These are phyloP conservation scores for Penicillium turbatum DNA, from an alignment of 495 filamentous ascomycete genomes.

Conservation along the genomic window DNA sequence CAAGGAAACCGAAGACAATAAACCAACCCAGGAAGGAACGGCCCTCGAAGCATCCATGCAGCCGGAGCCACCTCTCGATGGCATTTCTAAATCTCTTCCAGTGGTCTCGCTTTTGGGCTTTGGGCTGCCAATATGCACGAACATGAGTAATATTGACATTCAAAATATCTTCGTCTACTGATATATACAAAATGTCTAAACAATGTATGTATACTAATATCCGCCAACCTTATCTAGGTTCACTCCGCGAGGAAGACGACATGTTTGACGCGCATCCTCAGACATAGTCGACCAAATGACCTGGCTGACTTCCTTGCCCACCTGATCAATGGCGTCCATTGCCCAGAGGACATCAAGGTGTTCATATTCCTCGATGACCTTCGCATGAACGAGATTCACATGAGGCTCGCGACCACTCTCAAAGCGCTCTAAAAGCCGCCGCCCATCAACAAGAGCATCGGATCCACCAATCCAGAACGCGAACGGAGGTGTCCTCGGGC, in stretches of 20 bases:
- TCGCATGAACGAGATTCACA: conserved; percentile 73
- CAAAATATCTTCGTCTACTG: background rate
- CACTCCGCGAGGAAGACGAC: conserved; percentile 56
- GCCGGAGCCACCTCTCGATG: too few relatives aligned
- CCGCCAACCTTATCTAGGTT: background rate
- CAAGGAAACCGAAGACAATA: too few relatives aligned
- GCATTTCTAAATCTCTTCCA: too few relatives aligned
- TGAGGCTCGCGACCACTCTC: conserved; percentile 76
- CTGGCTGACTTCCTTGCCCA: conserved; percentile 75
- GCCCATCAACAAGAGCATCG: conserved; percentile 82
- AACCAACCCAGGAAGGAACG: too few relatives aligned
- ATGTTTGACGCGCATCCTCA: conserved; percentile 50
- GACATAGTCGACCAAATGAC: conserved; percentile 74
- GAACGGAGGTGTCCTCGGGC: conserved; percentile 72
- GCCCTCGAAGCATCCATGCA: too few relatives aligned
- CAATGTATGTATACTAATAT: background rate
- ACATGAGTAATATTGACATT: background rate
- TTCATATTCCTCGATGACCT: conserved; percentile 86
- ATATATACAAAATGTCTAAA: background rate
- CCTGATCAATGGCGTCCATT: conserved; percentile 79
- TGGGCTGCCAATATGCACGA: background rate
- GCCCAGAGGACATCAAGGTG: conserved; percentile 97
- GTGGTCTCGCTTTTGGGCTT: too few relatives aligned
- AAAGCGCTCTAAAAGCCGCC: conserved; percentile 67
- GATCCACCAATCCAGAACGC: conserved; percentile 84